A percentile compares a stretch with the other conserved stretches of the same genome.
These are phyloP conservation scores for Cercis canadensis DNA, from an alignment of 306 rosid genomes.

Conservation along the genomic window DNA sequence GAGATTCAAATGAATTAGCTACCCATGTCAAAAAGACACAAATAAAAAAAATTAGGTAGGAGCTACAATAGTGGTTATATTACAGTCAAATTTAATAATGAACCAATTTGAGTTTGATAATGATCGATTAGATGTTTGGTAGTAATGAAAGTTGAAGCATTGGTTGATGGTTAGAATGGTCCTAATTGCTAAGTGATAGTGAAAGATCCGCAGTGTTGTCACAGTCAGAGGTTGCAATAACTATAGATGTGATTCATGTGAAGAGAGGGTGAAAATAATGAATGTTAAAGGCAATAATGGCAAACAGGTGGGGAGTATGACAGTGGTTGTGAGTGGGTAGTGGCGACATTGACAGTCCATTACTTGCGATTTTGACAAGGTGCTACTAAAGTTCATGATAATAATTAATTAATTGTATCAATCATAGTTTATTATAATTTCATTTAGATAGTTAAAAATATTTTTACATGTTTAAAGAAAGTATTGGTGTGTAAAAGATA, in stretches of 20 bases:
- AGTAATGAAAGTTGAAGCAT: conserved; percentile 29
- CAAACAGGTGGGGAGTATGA: conserved; percentile 3
- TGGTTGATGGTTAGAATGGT: conserved; percentile 34
- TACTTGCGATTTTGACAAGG: too few relatives aligned
- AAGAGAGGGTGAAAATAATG: conserved; percentile 28
- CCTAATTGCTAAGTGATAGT: conserved; percentile 30
- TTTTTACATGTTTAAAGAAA: too few relatives aligned
- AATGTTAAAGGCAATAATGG: conserved; percentile 29
- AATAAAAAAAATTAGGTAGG: too few relatives aligned
- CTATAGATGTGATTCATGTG: conserved; percentile 37
- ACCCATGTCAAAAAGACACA: too few relatives aligned
- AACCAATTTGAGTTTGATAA: conserved; percentile 34
- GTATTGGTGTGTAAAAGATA: too few relatives aligned
- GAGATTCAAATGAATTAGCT: too few relatives aligned
- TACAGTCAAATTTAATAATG: conserved; percentile 35
- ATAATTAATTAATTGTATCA: too few relatives aligned
- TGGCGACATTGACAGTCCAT: too few relatives aligned
- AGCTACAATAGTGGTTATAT: too few relatives aligned
- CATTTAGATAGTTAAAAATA: too few relatives aligned
- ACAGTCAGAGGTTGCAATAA: conserved; percentile 29
- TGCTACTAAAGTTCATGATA: too few relatives aligned
- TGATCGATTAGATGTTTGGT: conserved; percentile 34
- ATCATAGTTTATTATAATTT: too few relatives aligned
- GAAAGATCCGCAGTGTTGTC: conserved; percentile 20
- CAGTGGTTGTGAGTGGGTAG: background rate